Percentiles rank a stretch among this genome's conserved stretches.
Evolutionary conservation across 345 rosid genomes (phyloP).

Genomic region (Gossypium arboreum): DNA sequence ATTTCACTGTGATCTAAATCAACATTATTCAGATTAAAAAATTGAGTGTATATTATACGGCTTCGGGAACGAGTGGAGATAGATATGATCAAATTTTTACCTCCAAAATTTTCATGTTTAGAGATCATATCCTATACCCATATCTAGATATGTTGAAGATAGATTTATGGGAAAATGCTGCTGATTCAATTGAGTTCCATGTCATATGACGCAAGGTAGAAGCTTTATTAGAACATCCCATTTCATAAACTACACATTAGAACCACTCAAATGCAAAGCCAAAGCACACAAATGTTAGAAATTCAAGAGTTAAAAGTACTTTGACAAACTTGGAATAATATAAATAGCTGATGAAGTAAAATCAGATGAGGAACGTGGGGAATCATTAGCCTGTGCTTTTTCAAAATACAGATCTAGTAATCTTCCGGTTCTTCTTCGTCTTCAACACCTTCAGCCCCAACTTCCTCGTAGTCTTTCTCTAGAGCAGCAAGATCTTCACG

Average conservation of each 20-base stretch:
- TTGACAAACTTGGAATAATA: background rate
- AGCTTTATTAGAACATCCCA: background rate
- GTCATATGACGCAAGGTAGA: background rate
- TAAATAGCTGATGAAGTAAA: background rate
- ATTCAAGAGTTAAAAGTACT: conserved; percentile 18
- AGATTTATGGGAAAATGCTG: background rate
- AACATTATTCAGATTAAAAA: no score
- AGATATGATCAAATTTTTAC: no score
- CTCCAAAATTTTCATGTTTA: no score
- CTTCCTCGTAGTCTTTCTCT: conserved; percentile 84
- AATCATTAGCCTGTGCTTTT: background rate
- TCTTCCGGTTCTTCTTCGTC: conserved; percentile 58
- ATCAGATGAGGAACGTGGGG: conserved; percentile 5
- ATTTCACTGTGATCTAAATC: no score
- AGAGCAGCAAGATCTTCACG: conserved; percentile 88
- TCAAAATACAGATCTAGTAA: conserved; percentile 21
- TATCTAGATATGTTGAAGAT: no score
- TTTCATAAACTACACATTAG: background rate
- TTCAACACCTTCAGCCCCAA: conserved; percentile 61
- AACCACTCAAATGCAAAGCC: background rate
- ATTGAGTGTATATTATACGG: no score
- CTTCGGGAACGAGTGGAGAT: no score
- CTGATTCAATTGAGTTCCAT: background rate
- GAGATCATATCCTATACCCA: no score
- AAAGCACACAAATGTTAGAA: background rate